Base-by-base conservation (phyloP, 805 yeast species). In the Wickerhamia fluorescens region DNA sequence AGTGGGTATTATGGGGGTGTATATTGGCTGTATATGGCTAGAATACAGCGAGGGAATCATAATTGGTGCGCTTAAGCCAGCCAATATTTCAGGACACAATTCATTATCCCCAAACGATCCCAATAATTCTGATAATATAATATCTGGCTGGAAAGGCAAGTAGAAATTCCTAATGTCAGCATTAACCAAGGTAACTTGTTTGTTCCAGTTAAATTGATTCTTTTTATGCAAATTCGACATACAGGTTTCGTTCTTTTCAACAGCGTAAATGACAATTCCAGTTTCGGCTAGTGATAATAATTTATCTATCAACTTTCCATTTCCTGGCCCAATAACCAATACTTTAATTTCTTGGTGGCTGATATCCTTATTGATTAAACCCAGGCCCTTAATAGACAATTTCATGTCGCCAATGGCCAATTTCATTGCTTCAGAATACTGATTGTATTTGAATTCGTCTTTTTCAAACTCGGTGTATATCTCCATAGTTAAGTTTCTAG, bases 81-180 rank as follows among this genome's bases (percentile, higher is more conserved):
- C 27, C 11, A 61, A 35, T 34, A 92, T 78, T 49, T 88, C 97
- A 0, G 97, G 96, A 6, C 84, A 69, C 11, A 85, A 62, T 49
- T 88, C 96, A 52, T 88, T 89, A 51, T 94, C 89, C 4, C 95
- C 96, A 57, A 89, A 82, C 10, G 95, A 83, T 5, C 96, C 96
- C 16, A 88, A 53, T 6, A 89, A 58, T 50, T 88, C 96, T 24
- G 94, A 80, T 2, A 89, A 66, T 6, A 87, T 68, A 24, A 88
- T 44, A 45, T 82, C 69, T n/a, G n/a, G n/a, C n/a, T n/a, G n/a
- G n/a, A n/a, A n/a, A n/a, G n/a, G n/a, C n/a, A n/a, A n/a, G n/a
- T n/a, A n/a, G 32, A 68, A 65, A 11, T 20, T 18, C 23, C 92
- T 56, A 52, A 77, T 71, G 51, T 88, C 95, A 3, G 58, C 61